A percentile compares a stretch with the other conserved stretches of the same genome.
These are phyloP conservation scores for Oldenlandia corymbosa DNA, from an alignment of 257 asterid species.

Conservation along the genomic window DNA sequence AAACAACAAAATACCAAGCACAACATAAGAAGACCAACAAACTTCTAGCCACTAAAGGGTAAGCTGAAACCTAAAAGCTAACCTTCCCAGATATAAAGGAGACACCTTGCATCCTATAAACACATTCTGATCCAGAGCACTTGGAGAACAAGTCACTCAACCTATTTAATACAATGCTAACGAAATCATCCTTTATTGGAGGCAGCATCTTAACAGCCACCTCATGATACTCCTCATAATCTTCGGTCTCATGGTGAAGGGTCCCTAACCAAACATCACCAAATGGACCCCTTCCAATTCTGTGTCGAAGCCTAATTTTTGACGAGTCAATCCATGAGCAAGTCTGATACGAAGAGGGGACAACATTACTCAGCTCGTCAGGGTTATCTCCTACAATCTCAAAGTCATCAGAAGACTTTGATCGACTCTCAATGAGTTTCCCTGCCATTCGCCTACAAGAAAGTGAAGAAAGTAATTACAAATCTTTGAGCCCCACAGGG, in stretches of 20 bases:
- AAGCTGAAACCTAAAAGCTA: constrained; percentile 18
- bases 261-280: constrained; percentile 95
- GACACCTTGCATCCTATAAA: constrained; percentile 58
- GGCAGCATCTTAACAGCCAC: constrained; percentile 78
- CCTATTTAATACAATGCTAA: constrained; percentile 43
- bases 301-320: constrained; percentile 69
- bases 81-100: constrained; percentile 66
- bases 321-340: constrained; percentile 64
- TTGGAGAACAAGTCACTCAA: constrained; percentile 44
- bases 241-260: constrained; percentile 47
- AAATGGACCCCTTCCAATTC: constrained; percentile 76
- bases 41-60: constrained; percentile 1
- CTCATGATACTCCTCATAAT: constrained; percentile 66
- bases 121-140: constrained; percentile 53
- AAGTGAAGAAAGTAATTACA: not conserved
- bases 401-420: constrained; percentile 50
- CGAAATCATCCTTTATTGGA: constrained; percentile 53
- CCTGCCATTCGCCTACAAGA: constrained; percentile 58
- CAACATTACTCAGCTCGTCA: constrained; percentile 35
- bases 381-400: constrained; percentile 67
- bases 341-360: constrained; percentile 38
- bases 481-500: no score
- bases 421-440: constrained; percentile 40
- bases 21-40: constrained; percentile 12
- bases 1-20: constrained; percentile 21